Percentiles rank a stretch among this genome's conserved stretches.
Conservation (phyloP, 257 asterid genomes). For the Fraxinus anomala region DNA sequence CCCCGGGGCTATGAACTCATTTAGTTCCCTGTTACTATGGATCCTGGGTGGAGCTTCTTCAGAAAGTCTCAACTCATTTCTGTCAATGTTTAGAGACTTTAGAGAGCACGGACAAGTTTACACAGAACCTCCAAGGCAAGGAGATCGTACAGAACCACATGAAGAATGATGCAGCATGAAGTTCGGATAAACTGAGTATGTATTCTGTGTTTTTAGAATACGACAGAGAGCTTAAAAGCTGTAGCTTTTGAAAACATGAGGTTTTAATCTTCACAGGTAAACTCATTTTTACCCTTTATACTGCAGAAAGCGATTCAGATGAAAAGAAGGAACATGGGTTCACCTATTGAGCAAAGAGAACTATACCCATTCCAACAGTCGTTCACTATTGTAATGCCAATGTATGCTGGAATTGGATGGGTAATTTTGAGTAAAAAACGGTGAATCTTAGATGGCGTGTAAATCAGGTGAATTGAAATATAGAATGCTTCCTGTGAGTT, state of each 20-base stretch:
- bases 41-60: slow-evolving; percentile 94
- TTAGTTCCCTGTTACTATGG: slow-evolving; percentile 83
- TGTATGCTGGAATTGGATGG: slow-evolving; percentile 26
- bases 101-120: slow-evolving; percentile 87
- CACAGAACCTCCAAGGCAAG: slow-evolving; percentile 58
- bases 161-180: slow-evolving; percentile 37
- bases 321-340: slow-evolving; percentile 14
- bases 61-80: slow-evolving; percentile 88
- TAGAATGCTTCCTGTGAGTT: slow-evolving; percentile 2
- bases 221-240: slow-evolving; percentile 5
- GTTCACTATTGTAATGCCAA: slow-evolving; percentile 20
- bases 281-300: neutral
- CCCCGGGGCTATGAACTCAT: slow-evolving; percentile 82
- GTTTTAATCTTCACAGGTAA: slow-evolving; percentile 10
- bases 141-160: slow-evolving; percentile 47
- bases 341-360: slow-evolving; percentile 16
- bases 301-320: slow-evolving; percentile 6
- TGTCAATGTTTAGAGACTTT: slow-evolving; percentile 80
- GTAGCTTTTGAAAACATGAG: neutral
- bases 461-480: neutral
- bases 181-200: neutral
- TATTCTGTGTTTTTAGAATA: slow-evolving; percentile 17
- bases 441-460: neutral
- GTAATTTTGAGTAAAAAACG: neutral
- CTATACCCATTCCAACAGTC: neutral